Base-by-base conservation (phyloP, 805 yeast genomes). In the Sugiyamaella boreocaroliniensis region DNA sequence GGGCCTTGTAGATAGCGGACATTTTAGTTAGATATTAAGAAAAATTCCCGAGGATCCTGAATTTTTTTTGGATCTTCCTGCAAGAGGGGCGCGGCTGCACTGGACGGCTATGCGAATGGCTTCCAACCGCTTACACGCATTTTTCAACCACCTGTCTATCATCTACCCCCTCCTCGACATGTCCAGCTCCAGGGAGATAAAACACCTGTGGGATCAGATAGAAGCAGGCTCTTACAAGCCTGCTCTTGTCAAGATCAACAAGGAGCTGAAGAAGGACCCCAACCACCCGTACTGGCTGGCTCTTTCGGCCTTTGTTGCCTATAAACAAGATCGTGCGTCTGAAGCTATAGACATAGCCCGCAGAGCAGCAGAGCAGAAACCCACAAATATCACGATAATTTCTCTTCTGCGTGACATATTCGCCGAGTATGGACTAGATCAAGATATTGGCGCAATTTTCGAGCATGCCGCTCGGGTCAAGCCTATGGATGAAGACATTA, bases 1-100 rank as follows among this genome's bases (percentile, higher is more conserved):
- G 69, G 2, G 88, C 85, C 62, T 84, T 86, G 71, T 79, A 83
- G 41, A 86, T 77, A 11, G 90, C 80, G 15, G 89, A 82, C 85
- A 86, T 18, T 18, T 52, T 43, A 26, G 29, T 15, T 32, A 22
- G 37, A 32, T 4, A 14, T 11, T 32, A 10, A 32, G 14, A 41
- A n/a, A 43, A 43, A 11, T 32, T 32, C 37, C 12, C n/a, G 37
- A 11, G 12, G n/a, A 14, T 10, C 8, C 37, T 14, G 8, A 32
- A 11, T 32, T 32, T 32, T 32, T 32, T 32, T 32, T 9, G n/a
- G 37, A 32, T 10, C n/a, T 32, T 10, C 37, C 12, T 10, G n/a
- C 12, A 4, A 6, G 9, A 2, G 7, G 8, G 2, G 44, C 44
- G 6, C 26, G 26, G 44, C 44, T 42, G 44, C 2, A n/a, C 26